Evolutionary conservation across 2,329 filamentous ascomycete genomes (phyloP).

Genomic region (Chalaropsis ovoidea): DNA sequence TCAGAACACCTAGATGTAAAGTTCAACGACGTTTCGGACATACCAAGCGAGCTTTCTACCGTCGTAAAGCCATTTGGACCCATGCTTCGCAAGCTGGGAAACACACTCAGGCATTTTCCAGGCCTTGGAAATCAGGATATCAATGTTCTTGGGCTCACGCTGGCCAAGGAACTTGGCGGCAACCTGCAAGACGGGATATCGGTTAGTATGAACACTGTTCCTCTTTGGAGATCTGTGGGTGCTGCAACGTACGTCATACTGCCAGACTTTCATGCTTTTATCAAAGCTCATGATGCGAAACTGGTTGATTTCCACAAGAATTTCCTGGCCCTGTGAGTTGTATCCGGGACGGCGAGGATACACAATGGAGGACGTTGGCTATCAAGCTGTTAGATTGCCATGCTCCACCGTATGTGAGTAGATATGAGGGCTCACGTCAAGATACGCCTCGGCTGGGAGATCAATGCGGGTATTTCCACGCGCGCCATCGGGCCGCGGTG

Average conservation of each 20-base stretch:
- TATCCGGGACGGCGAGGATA: constrained; percentile 42
- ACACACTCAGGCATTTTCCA: constrained; percentile 40
- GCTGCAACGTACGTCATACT: constrained; percentile 65
- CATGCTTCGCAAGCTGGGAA: constrained; percentile 41
- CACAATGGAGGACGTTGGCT: constrained; percentile 14
- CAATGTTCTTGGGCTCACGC: constrained; percentile 27
- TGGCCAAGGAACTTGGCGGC: constrained; percentile 21
- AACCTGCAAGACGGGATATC: constrained; percentile 14
- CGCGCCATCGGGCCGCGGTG: constrained; percentile 28
- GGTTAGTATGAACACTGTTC: not conserved
- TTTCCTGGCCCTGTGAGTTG: constrained; percentile 47
- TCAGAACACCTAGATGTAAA: not conserved
- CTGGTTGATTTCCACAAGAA: constrained; percentile 58
- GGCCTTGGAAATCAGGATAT: constrained; percentile 60
- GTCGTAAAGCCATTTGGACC: constrained; percentile 59
- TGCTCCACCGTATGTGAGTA: not conserved
- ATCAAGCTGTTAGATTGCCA: not conserved
- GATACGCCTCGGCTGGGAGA: constrained; percentile 48
- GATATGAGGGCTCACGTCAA: constrained; percentile 31
- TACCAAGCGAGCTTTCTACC: constrained; percentile 81
- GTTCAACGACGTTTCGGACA: constrained; percentile 25
- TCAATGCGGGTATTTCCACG: constrained; percentile 44
- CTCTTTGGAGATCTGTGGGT: not conserved
- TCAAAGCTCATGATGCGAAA: constrained; percentile 54
- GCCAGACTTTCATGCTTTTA: constrained; percentile 55